Conservation (phyloP, 768 basidiomycete species). For the Termitomyces sp. region DNA sequence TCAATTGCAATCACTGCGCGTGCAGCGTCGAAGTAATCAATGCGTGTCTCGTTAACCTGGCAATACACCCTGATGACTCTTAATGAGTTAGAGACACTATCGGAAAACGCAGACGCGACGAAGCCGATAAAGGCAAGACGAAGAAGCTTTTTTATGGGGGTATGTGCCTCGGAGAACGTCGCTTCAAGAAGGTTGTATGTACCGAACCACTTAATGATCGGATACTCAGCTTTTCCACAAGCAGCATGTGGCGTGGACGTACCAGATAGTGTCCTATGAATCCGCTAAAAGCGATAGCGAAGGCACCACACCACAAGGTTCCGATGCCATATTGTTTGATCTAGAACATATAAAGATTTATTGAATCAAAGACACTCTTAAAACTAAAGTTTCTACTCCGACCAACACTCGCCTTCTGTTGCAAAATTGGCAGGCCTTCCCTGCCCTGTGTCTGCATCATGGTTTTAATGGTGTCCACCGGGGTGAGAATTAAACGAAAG, state of each 20-base stretch:
- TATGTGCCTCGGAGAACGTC: slow-evolving; percentile 51
- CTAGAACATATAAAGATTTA: slow-evolving; percentile 23
- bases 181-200: slow-evolving; percentile 79
- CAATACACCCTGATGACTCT: slow-evolving; percentile 94
- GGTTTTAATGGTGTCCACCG: slow-evolving; percentile 92
- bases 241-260: slow-evolving; percentile 13
- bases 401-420: slow-evolving; percentile 43
- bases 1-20: slow-evolving; percentile 69
- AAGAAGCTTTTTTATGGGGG: slow-evolving; percentile 48
- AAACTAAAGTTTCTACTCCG: neutral
- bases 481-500: slow-evolving; percentile 89
- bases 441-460: slow-evolving; percentile 89
- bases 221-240: neutral
- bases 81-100: slow-evolving; percentile 82
- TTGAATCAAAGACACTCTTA: neutral
- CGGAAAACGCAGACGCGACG: slow-evolving; percentile 76
- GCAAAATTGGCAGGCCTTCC: slow-evolving; percentile 59
- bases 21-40: slow-evolving; percentile 77
- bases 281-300: slow-evolving; percentile 89
- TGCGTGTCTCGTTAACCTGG: slow-evolving; percentile 78
- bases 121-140: slow-evolving; percentile 93
- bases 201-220: slow-evolving; percentile 57
- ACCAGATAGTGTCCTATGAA: slow-evolving; percentile 91
- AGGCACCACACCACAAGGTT: slow-evolving; percentile 83
- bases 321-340: slow-evolving; percentile 70